These are phyloP conservation scores for Aspergillus thermomutatus DNA, from an alignment of 2,329 filamentous ascomycete species.

Conservation along the genomic window DNA sequence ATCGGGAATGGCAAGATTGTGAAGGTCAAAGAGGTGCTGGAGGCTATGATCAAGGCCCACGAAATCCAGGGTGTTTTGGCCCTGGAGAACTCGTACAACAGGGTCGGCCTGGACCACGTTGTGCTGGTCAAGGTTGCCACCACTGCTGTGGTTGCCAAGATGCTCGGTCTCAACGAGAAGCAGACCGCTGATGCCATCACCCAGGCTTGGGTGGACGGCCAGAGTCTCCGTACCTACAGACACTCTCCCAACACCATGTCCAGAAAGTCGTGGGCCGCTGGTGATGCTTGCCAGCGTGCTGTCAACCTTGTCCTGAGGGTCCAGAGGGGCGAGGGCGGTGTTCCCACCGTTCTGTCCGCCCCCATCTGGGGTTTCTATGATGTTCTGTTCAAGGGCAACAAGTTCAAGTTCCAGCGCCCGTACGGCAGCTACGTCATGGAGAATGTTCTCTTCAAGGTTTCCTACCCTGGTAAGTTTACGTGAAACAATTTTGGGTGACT, in stretches of 20 bases:
- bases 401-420: conserved; percentile 91
- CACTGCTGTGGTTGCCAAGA: conserved; percentile 88
- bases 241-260: conserved; percentile 99
- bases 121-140: conserved; percentile 97
- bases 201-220: conserved; percentile 96
- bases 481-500: not conserved
- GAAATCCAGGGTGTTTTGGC: conserved; percentile 98
- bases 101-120: conserved; percentile 96
- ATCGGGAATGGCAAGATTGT: conserved; percentile 71
- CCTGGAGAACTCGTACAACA: conserved; percentile 97
- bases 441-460: conserved; percentile 99
- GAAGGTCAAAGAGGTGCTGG: conserved; percentile 84
- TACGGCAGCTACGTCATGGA: conserved; percentile 99
- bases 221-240: conserved; percentile 92
- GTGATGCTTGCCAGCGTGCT: conserved; percentile 93
- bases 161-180: conserved; percentile 83
- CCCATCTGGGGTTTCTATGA: conserved; percentile 99
- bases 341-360: conserved; percentile 89
- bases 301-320: conserved; percentile 91
- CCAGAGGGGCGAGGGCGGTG: conserved; percentile 81
- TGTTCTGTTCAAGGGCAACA: conserved; percentile 91
- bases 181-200: conserved; percentile 95
- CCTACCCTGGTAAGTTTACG: conserved; percentile 72
- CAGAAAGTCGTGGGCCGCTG: conserved; percentile 97
- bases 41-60: conserved; percentile 98